Evolutionary conservation across 2,329 filamentous ascomycete species (phyloP).

Genomic region (Ophiostoma pallidulum): DNA sequence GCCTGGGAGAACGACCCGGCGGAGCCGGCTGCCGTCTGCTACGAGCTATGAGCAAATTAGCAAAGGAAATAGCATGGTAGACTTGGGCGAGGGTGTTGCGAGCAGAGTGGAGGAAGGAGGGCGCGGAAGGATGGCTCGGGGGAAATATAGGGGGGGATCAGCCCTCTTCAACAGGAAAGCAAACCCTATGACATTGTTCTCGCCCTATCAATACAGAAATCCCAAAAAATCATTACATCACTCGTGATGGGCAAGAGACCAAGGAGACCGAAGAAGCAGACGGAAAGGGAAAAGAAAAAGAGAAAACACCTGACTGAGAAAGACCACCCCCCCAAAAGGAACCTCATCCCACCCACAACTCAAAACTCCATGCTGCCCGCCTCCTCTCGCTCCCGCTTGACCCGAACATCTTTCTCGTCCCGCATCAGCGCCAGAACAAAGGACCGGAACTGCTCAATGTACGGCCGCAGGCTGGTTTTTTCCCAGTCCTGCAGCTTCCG

Average conservation of each 20-base stretch:
- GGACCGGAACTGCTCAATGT: conserved; percentile 76
- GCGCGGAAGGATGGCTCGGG: too few relatives aligned
- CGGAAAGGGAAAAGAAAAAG: background rate
- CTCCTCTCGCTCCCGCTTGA: conserved; percentile 49
- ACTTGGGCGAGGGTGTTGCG: too few relatives aligned
- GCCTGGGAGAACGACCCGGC: conserved; percentile 50
- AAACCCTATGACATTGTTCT: too few relatives aligned
- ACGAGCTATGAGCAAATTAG: conserved; percentile 39
- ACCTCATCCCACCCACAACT: background rate
- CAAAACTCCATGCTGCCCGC: conserved; percentile 44
- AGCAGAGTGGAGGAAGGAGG: background rate
- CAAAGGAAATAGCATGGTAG: background rate
- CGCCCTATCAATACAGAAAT: background rate
- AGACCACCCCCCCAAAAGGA: too few relatives aligned
- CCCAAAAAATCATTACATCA: conserved; percentile 1
- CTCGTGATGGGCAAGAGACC: background rate
- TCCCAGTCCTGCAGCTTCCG: conserved; percentile 71
- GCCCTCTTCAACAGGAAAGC: background rate
- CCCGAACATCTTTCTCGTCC: conserved; percentile 52
- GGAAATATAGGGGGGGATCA: too few relatives aligned
- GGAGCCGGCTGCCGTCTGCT: conserved; percentile 45
- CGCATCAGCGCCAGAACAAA: conserved; percentile 74
- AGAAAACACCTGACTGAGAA: background rate
- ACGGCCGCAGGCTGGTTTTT: conserved; percentile 90
- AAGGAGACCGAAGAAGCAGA: background rate